A percentile compares a stretch with the other conserved stretches of the same genome.
These are phyloP conservation scores for Erodium chrysanthum DNA, from an alignment of 441 rosid genomes.

Conservation along the genomic window DNA sequence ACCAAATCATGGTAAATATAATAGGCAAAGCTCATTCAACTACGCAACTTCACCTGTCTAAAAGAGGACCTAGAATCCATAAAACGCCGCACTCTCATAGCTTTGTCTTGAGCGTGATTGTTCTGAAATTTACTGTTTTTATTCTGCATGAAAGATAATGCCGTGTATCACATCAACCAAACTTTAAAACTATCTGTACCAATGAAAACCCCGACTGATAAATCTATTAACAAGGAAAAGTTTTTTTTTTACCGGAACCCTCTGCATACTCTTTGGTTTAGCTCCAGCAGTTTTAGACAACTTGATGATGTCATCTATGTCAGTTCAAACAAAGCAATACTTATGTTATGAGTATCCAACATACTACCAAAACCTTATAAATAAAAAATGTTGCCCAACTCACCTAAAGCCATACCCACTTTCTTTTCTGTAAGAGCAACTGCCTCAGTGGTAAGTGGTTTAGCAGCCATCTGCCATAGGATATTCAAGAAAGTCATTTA, in stretches of 20 bases:
- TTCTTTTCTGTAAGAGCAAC: slow-evolving; percentile 80
- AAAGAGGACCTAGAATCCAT: slow-evolving; percentile 56
- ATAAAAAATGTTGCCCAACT: neutral
- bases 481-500: neutral
- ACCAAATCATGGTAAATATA: neutral
- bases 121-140: slow-evolving; percentile 34
- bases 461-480: slow-evolving; percentile 49
- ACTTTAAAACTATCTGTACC: neutral
- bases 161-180: slow-evolving; percentile 9
- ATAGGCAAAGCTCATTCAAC: neutral
- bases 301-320: slow-evolving; percentile 67
- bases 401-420: slow-evolving; percentile 84
- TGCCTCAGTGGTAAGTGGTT: slow-evolving; percentile 52
- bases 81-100: slow-evolving; percentile 39
- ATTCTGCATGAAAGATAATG: slow-evolving; percentile 34
- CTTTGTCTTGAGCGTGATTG: slow-evolving; percentile 37
- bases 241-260: slow-evolving; percentile 35
- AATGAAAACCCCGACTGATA: neutral
- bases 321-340: slow-evolving; percentile 9
- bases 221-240: too few relatives aligned
- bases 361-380: neutral
- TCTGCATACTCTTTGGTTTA: slow-evolving; percentile 38
- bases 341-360: slow-evolving; percentile 8
- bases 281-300: slow-evolving; percentile 47
- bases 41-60: slow-evolving; percentile 50